A percentile compares a stretch with the other conserved stretches of the same genome.
Evolutionary conservation across 2,329 filamentous ascomycete genomes (phyloP).

Genomic region (Xylariaceae sp.): DNA sequence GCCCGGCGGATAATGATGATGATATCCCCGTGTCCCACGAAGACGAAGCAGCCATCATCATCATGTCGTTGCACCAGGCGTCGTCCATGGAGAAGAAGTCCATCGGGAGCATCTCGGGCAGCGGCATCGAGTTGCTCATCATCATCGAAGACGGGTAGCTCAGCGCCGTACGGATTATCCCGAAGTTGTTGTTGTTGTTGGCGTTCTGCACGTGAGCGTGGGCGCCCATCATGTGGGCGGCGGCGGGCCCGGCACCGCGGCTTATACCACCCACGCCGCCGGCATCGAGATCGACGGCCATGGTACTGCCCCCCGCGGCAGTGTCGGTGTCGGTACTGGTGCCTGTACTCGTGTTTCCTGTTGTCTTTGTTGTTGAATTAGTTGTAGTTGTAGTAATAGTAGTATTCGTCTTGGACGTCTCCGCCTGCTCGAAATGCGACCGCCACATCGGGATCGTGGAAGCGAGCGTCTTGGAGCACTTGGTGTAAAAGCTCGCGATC

Average conservation of each 20-base stretch:
- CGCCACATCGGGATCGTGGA: constrained; percentile 21
- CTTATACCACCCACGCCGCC: neutral
- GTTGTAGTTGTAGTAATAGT: too few species aligned
- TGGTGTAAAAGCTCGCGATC: constrained; percentile 18
- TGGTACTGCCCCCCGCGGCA: too few species aligned
- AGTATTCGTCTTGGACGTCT: constrained; percentile 3
- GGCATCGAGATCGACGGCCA: too few species aligned
- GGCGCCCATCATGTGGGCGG: constrained; percentile 2
- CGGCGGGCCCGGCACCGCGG: too few species aligned
- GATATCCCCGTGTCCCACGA: constrained; percentile 11
- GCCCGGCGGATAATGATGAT: too few species aligned
- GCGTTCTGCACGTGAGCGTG: neutral
- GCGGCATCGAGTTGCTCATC: constrained; percentile 6
- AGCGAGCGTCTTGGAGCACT: constrained; percentile 18
- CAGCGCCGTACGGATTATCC: too few species aligned
- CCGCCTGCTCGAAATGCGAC: constrained; percentile 19
- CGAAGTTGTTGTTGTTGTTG: too few species aligned
- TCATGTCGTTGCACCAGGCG: constrained; percentile 21
- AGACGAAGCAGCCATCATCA: too few species aligned
- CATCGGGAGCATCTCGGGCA: constrained; percentile 20
- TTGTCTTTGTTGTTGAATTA: too few species aligned
- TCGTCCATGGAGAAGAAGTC: constrained; percentile 25
- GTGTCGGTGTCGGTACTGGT: neutral
- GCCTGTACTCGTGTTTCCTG: neutral
- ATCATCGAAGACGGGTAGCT: constrained; percentile 3